These are phyloP conservation scores for Litchi chinensis DNA, from an alignment of 345 rosid genomes.

Conservation along the genomic window DNA sequence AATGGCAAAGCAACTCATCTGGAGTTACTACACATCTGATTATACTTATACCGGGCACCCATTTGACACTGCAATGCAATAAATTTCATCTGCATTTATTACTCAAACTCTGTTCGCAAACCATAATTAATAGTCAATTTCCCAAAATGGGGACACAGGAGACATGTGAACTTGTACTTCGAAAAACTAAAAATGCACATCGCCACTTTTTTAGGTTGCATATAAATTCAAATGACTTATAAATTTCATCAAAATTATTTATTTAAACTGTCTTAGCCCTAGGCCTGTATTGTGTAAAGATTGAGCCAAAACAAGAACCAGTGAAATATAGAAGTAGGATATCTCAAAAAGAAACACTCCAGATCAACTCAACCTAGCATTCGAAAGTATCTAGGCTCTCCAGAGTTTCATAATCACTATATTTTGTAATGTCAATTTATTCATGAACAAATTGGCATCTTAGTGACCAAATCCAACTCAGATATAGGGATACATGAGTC, in stretches of 20 bases:
- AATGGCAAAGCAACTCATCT: background rate
- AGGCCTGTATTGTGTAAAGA: background rate
- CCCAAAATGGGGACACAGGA: background rate
- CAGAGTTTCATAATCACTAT: background rate
- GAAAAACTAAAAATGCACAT: background rate
- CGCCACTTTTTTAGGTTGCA: background rate
- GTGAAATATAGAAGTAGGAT: background rate
- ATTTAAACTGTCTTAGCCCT: background rate
- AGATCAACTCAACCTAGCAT: background rate
- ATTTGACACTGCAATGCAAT: background rate
- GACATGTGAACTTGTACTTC: background rate
- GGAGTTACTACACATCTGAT: background rate
- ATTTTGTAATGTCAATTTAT: no score
- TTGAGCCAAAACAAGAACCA: background rate
- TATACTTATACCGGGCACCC: background rate
- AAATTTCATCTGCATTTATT: background rate
- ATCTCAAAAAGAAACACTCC: background rate
- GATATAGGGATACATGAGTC: no score
- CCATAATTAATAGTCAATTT: background rate
- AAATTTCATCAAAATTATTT: background rate
- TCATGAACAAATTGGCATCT: no score
- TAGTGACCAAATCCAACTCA: no score
- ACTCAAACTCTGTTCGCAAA: background rate
- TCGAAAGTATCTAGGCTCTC: background rate
- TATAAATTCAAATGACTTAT: background rate